These are phyloP conservation scores for Fusarium nurragi DNA, from an alignment of 2,329 filamentous ascomycete genomes.

Conservation along the genomic window DNA sequence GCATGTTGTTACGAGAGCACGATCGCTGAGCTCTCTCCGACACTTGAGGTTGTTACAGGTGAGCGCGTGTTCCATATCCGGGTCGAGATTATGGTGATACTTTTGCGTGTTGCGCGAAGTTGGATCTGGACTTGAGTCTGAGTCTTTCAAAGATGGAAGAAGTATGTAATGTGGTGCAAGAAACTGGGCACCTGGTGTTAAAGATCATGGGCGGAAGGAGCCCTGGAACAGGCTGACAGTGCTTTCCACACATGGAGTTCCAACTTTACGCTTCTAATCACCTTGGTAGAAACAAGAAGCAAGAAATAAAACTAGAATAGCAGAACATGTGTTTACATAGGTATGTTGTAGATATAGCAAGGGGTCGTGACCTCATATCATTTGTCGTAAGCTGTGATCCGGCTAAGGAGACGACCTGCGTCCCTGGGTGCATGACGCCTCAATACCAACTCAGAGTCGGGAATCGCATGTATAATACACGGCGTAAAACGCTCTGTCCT, in stretches of 20 bases:
- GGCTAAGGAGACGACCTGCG: slow-evolving; percentile 26
- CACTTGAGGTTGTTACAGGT: slow-evolving; percentile 86
- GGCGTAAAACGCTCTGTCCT: not conserved
- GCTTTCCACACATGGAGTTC: not conserved
- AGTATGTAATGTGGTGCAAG: not conserved
- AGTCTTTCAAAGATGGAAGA: not conserved
- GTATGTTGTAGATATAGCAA: not conserved
- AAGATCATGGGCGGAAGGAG: not conserved
- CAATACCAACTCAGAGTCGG: slow-evolving; percentile 6
- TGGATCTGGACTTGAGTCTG: not conserved
- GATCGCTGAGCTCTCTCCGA: slow-evolving; percentile 71
- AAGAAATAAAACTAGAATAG: not conserved
- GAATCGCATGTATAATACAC: slow-evolving; percentile 20
- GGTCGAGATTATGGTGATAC: not conserved
- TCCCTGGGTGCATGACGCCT: slow-evolving; percentile 10
- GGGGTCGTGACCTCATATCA: slow-evolving; percentile 27
- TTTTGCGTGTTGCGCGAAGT: not conserved
- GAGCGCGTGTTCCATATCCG: slow-evolving; percentile 75
- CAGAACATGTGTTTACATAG: not conserved
- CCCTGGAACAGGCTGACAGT: not conserved
- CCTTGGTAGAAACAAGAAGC: not conserved
- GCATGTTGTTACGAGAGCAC: slow-evolving; percentile 88
- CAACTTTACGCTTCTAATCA: not conserved
- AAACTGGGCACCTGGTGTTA: not conserved
- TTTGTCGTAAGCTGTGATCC: slow-evolving; percentile 35